Evolutionary conservation across 192 early-diverging fungal species (phyloP).

Genomic region (Dissophora ornata): DNA sequence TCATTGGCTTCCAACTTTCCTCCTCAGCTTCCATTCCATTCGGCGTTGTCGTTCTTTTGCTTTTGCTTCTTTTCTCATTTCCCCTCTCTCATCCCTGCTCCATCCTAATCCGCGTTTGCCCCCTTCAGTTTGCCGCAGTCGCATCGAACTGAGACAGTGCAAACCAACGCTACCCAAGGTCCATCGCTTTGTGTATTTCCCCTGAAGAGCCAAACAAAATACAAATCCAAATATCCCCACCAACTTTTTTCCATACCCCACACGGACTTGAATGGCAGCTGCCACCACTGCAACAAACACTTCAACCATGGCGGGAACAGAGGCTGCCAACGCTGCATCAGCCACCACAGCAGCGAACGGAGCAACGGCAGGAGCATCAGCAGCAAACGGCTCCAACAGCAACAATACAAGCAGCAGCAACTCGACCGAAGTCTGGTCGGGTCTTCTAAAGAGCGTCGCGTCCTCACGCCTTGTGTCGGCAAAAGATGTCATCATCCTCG

Average conservation of each 20-base stretch:
- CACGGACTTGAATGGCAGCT: neutral
- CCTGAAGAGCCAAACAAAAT: neutral
- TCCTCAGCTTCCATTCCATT: neutral
- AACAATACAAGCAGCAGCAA: conserved; percentile 9
- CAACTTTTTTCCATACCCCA: neutral
- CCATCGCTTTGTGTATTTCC: neutral
- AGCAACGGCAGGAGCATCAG: neutral
- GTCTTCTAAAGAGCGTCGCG: conserved; percentile 80
- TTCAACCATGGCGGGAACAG: neutral
- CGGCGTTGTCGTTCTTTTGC: too few relatives aligned
- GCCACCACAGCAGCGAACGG: neutral
- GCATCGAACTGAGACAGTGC: too few relatives aligned
- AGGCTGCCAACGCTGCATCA: conserved; percentile 4
- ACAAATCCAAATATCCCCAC: neutral
- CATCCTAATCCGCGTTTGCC: too few relatives aligned
- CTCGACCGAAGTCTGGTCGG: conserved; percentile 84
- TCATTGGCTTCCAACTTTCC: too few relatives aligned
- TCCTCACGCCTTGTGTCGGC: conserved; percentile 79
- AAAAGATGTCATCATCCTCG: conserved; percentile 87
- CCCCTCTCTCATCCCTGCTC: neutral
- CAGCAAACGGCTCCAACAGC: neutral
- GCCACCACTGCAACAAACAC: conserved; percentile 1
- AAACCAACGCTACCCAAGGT: too few relatives aligned
- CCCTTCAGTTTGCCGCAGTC: too few relatives aligned
- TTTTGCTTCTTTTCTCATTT: neutral